A percentile compares a stretch with the other conserved stretches of the same genome.
Evolutionary conservation across 2,329 filamentous ascomycete species (phyloP).

Genomic region (Xylariaceae sp.): DNA sequence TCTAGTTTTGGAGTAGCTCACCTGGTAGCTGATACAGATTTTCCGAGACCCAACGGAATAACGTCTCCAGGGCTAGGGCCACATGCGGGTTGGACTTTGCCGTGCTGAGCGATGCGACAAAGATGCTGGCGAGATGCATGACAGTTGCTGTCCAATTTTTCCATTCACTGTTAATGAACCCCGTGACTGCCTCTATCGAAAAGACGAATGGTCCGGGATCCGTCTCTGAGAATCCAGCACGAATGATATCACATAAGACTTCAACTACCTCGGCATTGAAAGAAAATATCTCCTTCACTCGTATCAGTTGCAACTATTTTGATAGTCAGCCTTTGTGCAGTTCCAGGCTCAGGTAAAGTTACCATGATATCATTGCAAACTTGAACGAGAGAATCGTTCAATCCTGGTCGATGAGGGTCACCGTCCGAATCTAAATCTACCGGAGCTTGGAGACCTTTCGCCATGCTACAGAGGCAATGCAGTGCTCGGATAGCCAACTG

Average conservation of each 20-base stretch:
- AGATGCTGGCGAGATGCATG: slow-evolving; percentile 67
- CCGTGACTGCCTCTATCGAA: slow-evolving; percentile 59
- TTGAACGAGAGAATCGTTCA: slow-evolving; percentile 19
- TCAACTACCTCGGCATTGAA: slow-evolving; percentile 66
- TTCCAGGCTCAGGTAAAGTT: too few species aligned
- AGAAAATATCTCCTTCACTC: slow-evolving; percentile 50
- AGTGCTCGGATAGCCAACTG: slow-evolving; percentile 55
- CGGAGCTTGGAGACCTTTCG: slow-evolving; percentile 64
- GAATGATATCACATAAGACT: slow-evolving; percentile 65
- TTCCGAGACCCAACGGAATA: slow-evolving; percentile 59
- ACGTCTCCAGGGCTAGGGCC: slow-evolving; percentile 44
- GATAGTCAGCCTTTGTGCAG: slow-evolving; percentile 14
- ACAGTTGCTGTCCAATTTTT: slow-evolving; percentile 65
- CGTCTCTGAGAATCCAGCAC: slow-evolving; percentile 70
- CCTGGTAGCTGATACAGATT: slow-evolving; percentile 59
- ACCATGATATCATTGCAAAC: slow-evolving; percentile 48
- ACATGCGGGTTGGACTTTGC: slow-evolving; percentile 40
- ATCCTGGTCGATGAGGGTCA: slow-evolving; percentile 2
- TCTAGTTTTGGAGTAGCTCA: slow-evolving; percentile 30
- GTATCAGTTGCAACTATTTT: slow-evolving; percentile 24
- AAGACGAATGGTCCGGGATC: slow-evolving; percentile 76
- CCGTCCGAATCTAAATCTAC: slow-evolving; percentile 61
- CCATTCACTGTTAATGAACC: slow-evolving; percentile 57
- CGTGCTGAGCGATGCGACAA: slow-evolving; percentile 57
- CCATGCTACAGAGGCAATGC: slow-evolving; percentile 65